Percentiles rank a stretch among this genome's conserved stretches.
Evolutionary conservation across 371 early-diverging fungal species (phyloP).

Genomic region (Rhizomucor miehei): DNA sequence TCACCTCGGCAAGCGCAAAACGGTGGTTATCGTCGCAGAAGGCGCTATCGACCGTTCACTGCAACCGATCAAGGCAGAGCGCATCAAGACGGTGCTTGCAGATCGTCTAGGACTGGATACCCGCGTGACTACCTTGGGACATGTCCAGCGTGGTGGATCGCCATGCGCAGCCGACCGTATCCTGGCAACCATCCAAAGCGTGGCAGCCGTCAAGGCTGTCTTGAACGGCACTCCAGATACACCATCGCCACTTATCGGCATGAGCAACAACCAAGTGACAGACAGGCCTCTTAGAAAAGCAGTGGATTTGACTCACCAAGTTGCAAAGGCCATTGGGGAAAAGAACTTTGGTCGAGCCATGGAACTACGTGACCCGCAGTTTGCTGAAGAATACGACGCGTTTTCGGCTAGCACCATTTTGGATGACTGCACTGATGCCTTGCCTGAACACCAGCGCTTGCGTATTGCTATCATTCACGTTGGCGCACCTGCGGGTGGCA

Average conservation of each 20-base stretch:
- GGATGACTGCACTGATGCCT: conserved; percentile 16
- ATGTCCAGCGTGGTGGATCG: conserved; percentile 97
- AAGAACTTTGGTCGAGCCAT: conserved; percentile 85
- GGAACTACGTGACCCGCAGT: conserved; percentile 84
- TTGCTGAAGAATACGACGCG: conserved; percentile 44
- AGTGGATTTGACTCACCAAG: conserved; percentile 65
- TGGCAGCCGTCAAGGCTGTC: conserved; percentile 94
- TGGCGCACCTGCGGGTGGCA: conserved; percentile 87
- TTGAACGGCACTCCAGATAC: conserved; percentile 70
- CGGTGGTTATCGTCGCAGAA: conserved; percentile 94
- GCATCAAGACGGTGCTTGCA: conserved; percentile 77
- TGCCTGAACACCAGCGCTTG: conserved; percentile 44
- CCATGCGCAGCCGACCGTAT: conserved; percentile 93
- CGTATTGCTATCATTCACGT: conserved; percentile 91
- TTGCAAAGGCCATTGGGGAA: conserved; percentile 71
- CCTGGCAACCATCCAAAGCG: conserved; percentile 83
- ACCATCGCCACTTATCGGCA: conserved; percentile 89
- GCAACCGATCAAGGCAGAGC: conserved; percentile 83
- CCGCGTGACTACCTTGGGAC: conserved; percentile 94
- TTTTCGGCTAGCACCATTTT: conserved; percentile 30
- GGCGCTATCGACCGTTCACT: conserved; percentile 92
- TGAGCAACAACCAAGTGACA: conserved; percentile 79
- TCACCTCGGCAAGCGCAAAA: conserved; percentile 77
- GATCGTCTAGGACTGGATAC: conserved; percentile 85
- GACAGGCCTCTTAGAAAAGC: conserved; percentile 84